phyloP scores from a whole-genome alignment of 257 asterid species.

The Petrea volubilis region DNA sequence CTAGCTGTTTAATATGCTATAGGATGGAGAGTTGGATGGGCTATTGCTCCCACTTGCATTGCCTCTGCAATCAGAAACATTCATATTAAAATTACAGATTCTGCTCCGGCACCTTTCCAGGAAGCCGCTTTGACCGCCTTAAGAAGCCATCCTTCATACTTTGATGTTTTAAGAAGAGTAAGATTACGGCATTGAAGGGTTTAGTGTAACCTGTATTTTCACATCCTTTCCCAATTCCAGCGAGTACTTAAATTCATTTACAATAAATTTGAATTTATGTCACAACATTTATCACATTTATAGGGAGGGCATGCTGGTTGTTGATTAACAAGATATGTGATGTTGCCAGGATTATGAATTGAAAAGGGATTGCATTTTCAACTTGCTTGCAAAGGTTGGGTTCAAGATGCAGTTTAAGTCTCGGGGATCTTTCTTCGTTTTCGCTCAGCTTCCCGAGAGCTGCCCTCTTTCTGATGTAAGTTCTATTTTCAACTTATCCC shows the following conservation, averaged over 20 bases:
- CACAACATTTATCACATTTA: not conserved
- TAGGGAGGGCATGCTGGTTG: not conserved
- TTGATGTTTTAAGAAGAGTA: slow-evolving; percentile 53
- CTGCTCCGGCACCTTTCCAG: slow-evolving; percentile 94
- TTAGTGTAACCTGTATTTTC: not conserved
- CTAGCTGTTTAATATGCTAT: slow-evolving; percentile 18
- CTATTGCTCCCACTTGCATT: slow-evolving; percentile 66
- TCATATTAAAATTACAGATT: slow-evolving; percentile 69
- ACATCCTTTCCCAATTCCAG: not conserved
- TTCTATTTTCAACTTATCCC: slow-evolving; percentile 1
- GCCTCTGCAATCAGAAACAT: slow-evolving; percentile 84
- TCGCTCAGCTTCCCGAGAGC: slow-evolving; percentile 73
- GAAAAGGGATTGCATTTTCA: slow-evolving; percentile 61
- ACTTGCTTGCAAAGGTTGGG: slow-evolving; percentile 67
- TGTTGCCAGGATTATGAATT: slow-evolving; percentile 68
- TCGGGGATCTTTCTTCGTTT: slow-evolving; percentile 74
- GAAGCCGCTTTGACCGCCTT: slow-evolving; percentile 89
- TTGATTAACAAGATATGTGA: not conserved
- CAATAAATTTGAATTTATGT: not conserved
- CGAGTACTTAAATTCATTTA: not conserved
- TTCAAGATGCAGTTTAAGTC: slow-evolving; percentile 59
- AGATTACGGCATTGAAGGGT: slow-evolving; percentile 10
- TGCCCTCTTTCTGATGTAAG: slow-evolving; percentile 77
- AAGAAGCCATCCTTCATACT: slow-evolving; percentile 63
- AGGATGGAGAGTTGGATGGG: slow-evolving; percentile 99